Conservation (phyloP, 108 stramenopile species). For the Cyclotella choctawhatcheeana region DNA sequence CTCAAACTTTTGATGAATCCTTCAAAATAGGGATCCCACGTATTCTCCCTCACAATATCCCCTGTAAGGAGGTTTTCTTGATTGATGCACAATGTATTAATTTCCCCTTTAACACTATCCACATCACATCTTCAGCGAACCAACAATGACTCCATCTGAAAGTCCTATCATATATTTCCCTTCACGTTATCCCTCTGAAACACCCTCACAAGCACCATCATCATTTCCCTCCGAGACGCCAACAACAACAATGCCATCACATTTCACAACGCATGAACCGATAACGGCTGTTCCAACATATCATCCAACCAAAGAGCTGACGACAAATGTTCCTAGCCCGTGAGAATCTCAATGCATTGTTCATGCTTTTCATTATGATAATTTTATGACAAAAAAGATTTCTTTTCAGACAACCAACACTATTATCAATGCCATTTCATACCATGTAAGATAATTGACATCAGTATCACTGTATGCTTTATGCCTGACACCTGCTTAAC, state of each 20-base stretch:
- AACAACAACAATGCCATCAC: background rate
- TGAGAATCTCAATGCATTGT: background rate
- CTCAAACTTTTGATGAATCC: too few relatives aligned
- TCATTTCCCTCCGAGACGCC: background rate
- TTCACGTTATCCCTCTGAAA: background rate
- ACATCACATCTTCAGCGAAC: too few relatives aligned
- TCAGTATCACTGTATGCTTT: too few relatives aligned
- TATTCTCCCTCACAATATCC: too few relatives aligned
- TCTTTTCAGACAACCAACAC: background rate
- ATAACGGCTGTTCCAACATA: background rate
- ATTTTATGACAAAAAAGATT: too few relatives aligned
- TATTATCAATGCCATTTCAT: background rate
- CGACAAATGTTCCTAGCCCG: background rate
- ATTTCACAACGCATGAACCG: background rate
- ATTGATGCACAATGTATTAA: too few relatives aligned
- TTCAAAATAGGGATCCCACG: too few relatives aligned
- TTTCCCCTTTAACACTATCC: too few relatives aligned
- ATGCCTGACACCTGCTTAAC: too few relatives aligned
- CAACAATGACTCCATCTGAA: background rate
- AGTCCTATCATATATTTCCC: background rate
- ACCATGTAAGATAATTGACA: background rate
- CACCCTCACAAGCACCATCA: too few relatives aligned
- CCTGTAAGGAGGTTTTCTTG: too few relatives aligned
- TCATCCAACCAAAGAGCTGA: background rate
- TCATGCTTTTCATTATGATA: background rate